phyloP scores from a whole-genome alignment of 2,329 filamentous ascomycete genomes.

The Stemphylium vesicarium region DNA sequence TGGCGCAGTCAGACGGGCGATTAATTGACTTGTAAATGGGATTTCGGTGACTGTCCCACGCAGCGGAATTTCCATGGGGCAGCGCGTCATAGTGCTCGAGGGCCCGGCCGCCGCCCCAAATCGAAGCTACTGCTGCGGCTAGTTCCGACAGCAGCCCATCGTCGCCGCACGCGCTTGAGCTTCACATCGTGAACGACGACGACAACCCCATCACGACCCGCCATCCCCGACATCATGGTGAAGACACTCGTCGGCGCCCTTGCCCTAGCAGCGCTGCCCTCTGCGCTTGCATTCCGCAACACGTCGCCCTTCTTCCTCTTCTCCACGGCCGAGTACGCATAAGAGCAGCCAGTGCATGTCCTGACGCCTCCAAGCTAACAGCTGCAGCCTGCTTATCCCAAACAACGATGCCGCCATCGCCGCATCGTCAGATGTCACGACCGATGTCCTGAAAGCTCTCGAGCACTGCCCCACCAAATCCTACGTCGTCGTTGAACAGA shows the following conservation, averaged over 20 bases:
- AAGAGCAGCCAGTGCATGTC: slow-evolving; percentile 13
- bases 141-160: slow-evolving; percentile 3
- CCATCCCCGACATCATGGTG: slow-evolving; percentile 39
- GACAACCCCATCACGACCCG: slow-evolving; percentile 11
- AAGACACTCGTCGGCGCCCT: slow-evolving; percentile 57
- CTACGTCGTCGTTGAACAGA: slow-evolving; percentile 81
- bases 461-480: slow-evolving; percentile 72
- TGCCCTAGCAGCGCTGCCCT: slow-evolving; percentile 60
- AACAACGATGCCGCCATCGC: slow-evolving; percentile 46
- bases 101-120: slow-evolving; percentile 7
- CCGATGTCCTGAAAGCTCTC: slow-evolving; percentile 57
- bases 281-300: slow-evolving; percentile 77
- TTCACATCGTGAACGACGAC: slow-evolving; percentile 15
- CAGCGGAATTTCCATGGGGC: slow-evolving; percentile 21
- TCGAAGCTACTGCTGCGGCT: slow-evolving; percentile 7
- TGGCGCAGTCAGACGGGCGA: slow-evolving; percentile 11
- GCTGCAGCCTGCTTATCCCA: slow-evolving; percentile 37
- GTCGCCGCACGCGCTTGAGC: slow-evolving; percentile 21
- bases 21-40: background rate
- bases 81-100: slow-evolving; percentile 36
- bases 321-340: slow-evolving; percentile 78
- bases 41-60: slow-evolving; percentile 4
- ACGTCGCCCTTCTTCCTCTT: slow-evolving; percentile 89
- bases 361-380: slow-evolving; percentile 31
- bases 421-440: slow-evolving; percentile 52